Evolutionary conservation across 345 rosid genomes (phyloP).

Genomic region (Passiflora organensis): DNA sequence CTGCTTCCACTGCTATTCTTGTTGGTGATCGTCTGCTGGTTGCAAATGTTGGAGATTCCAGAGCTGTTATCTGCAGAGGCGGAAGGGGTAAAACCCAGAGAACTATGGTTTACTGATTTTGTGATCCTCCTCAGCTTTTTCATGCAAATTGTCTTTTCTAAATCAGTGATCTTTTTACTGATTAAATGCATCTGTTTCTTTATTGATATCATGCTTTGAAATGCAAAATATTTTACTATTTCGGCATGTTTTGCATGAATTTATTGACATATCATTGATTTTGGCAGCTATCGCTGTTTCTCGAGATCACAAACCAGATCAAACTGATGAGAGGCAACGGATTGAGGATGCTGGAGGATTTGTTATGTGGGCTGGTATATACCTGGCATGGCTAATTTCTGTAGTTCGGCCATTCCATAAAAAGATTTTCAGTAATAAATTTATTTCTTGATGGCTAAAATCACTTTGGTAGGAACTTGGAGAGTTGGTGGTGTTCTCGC

Average conservation of each 20-base stretch:
- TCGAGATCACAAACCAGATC: constrained; percentile 99
- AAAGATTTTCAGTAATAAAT: not conserved
- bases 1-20: constrained; percentile 94
- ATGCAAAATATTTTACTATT: too few relatives aligned
- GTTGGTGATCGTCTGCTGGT: constrained; percentile 92
- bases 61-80: constrained; percentile 95
- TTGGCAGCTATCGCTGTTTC: constrained; percentile 88
- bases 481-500: constrained; percentile 99
- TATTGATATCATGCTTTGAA: too few relatives aligned
- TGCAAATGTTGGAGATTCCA: constrained; percentile 97
- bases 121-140: too few relatives aligned
- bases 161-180: too few relatives aligned
- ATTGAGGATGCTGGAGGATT: constrained; percentile 99
- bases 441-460: constrained; percentile 12
- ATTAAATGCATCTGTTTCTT: too few relatives aligned
- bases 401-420: not conserved
- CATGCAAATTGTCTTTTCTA: too few relatives aligned
- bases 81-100: constrained; percentile 79
- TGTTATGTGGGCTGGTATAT: constrained; percentile 98
- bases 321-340: constrained; percentile 91
- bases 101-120: too few relatives aligned
- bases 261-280: constrained; percentile 3
- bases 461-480: constrained; percentile 74
- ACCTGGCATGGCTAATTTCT: too few relatives aligned
- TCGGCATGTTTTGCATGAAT: constrained; percentile 1